A percentile compares a stretch with the other conserved stretches of the same genome.
Evolutionary conservation across 495 filamentous ascomycete genomes (phyloP).

Genomic region (Penicillium crystallinum): DNA sequence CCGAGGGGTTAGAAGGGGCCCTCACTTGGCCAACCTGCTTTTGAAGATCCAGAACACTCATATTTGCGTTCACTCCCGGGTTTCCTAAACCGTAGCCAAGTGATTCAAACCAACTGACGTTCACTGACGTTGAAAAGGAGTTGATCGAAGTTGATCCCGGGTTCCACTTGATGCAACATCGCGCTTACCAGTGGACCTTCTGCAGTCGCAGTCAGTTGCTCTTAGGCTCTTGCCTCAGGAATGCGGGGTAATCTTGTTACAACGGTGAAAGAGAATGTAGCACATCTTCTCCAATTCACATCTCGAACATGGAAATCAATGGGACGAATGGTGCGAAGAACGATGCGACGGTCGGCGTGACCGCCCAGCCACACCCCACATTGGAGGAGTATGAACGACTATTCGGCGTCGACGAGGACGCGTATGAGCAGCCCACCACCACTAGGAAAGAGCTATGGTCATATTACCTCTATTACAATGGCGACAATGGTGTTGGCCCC

Average conservation of each 20-base stretch:
- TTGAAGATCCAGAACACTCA: conserved; percentile 23
- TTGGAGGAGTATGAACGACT: conserved; percentile 35
- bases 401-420: conserved; percentile 36
- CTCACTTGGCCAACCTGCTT: conserved; percentile 35
- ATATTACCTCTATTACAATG: conserved; percentile 48
- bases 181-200: neutral
- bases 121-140: neutral
- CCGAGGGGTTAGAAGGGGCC: neutral
- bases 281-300: neutral
- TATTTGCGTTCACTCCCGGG: neutral
- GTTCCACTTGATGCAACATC: neutral
- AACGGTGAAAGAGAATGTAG: neutral
- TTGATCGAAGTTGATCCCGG: neutral
- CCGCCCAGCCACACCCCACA: conserved; percentile 7
- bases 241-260: conserved; percentile 13
- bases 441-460: conserved; percentile 45
- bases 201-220: neutral
- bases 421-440: conserved; percentile 41
- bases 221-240: neutral
- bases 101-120: neutral
- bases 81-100: neutral
- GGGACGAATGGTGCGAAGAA: conserved; percentile 1
- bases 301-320: neutral
- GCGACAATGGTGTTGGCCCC: conserved; percentile 47
- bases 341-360: conserved; percentile 3